A percentile compares a stretch with the other conserved stretches of the same genome.
Conservation (phyloP, 345 rosid genomes). For the Brassica cretica region DNA sequence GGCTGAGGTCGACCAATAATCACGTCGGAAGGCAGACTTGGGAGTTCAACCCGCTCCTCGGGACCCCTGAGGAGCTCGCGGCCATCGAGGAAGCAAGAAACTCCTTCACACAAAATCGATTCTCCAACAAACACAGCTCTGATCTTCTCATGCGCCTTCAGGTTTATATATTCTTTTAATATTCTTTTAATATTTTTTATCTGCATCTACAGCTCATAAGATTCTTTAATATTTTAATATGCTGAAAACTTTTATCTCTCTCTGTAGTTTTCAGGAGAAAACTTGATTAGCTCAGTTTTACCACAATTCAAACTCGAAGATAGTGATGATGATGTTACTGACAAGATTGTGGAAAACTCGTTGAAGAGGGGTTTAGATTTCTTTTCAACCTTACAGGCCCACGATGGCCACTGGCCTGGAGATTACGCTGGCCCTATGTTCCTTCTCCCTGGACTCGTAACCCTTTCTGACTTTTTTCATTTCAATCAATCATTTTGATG, state of each 20-base stretch:
- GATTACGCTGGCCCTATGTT: slow-evolving; percentile 99
- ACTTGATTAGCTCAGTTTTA: slow-evolving; percentile 41
- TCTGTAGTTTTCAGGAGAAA: slow-evolving; percentile 70
- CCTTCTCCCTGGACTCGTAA: slow-evolving; percentile 87
- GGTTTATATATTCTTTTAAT: slow-evolving; percentile 23
- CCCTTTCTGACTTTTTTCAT: not conserved
- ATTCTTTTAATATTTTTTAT: not conserved
- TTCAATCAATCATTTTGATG: not conserved
- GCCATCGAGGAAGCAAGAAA: slow-evolving; percentile 63
- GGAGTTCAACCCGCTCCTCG: slow-evolving; percentile 75
- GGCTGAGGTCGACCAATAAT: slow-evolving; percentile 65
- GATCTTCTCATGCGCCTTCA: slow-evolving; percentile 89
- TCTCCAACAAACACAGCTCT: slow-evolving; percentile 69
- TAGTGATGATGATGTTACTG: slow-evolving; percentile 62
- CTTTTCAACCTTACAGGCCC: slow-evolving; percentile 76
- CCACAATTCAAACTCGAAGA: slow-evolving; percentile 63
- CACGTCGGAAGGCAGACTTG: slow-evolving; percentile 81
- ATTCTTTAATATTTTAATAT: not conserved
- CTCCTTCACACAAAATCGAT: slow-evolving; percentile 54
- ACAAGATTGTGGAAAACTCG: slow-evolving; percentile 54
- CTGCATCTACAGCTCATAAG: not conserved
- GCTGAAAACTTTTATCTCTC: not conserved
- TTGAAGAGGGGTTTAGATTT: slow-evolving; percentile 68
- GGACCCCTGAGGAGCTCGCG: slow-evolving; percentile 60
- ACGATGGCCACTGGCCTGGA: slow-evolving; percentile 99